Evolutionary conservation across 306 rosid species (phyloP), one percentile per base, ranked within the genome.

Genomic region (Trifolium repens): DNA sequence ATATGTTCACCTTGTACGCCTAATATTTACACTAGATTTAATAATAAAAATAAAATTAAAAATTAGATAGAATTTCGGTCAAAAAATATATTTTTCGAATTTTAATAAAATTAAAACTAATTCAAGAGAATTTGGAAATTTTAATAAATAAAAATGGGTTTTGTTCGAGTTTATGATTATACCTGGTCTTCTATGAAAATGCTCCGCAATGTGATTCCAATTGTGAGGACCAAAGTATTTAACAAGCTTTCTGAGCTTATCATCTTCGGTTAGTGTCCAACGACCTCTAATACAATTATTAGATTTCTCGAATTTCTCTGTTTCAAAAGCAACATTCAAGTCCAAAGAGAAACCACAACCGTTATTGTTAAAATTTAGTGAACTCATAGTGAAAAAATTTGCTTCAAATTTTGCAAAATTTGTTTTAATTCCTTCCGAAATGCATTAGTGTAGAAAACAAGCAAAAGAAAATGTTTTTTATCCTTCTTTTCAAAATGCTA

Each of bases 221-320:
- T 94, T 94, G 44, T 91, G 98, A 59, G 98, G 94, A 42, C 98
- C 98, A 73, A 69, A 81, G 46, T 90, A 89, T 32, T 87, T 78
- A 34, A 94, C 97, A 63, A 91, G 96, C 37, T 89, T 91, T 81
- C 76, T 91, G 22, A 94, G 98, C 76, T 85, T 82, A 26, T 86
- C 79, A 77, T 94, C 97, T 72, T 94, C 98, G 17, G 84, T 84
- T n/a, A 96, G 94, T 59, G 90, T 88, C 98, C 98, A 94, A 72
- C 88, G 98, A 13, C 98, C 93, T 87, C 93, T 88, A 43, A 87
- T 85, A 73, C 89, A 89, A 35, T 88, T 83, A 78, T 80, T 87
- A 6, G 73, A 59, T 53, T 65, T 76, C 8, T 85, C 79, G 52
- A 7, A 78, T 76, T 68, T 44, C n/a, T 44, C 50, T 11, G 67